Percentiles rank a stretch among this genome's conserved stretches.
phyloP scores from a whole-genome alignment of 306 rosid species.

The Fragaria vesca region DNA sequence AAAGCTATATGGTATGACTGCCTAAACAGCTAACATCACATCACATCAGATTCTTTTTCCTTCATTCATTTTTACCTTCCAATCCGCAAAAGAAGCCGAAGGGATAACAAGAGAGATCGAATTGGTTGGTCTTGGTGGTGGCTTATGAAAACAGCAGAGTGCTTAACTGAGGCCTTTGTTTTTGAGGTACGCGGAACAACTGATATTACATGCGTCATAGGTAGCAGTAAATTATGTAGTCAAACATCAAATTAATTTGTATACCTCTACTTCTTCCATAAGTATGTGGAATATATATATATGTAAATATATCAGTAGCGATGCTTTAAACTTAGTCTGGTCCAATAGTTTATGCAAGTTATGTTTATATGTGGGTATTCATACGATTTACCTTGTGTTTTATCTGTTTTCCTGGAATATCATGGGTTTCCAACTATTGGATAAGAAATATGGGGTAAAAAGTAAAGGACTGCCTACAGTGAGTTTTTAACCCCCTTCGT shows the following conservation, averaged over 20 bases:
- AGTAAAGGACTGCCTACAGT: neutral
- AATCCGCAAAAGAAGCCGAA: slow-evolving; percentile 4
- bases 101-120: slow-evolving; percentile 25
- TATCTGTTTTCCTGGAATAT: neutral
- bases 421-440: neutral
- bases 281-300: slow-evolving; percentile 25
- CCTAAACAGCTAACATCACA: slow-evolving; percentile 48
- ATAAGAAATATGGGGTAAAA: neutral
- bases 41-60: slow-evolving; percentile 26
- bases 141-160: slow-evolving; percentile 23
- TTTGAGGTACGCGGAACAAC: slow-evolving; percentile 34
- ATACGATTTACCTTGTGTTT: neutral
- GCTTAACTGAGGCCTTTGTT: slow-evolving; percentile 33
- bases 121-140: slow-evolving; percentile 28
- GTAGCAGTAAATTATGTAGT: slow-evolving; percentile 39
- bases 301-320: slow-evolving; percentile 37
- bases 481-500: neutral
- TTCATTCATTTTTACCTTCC: slow-evolving; percentile 9
- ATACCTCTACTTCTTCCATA: slow-evolving; percentile 33
- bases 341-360: no score
- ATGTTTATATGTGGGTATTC: neutral
- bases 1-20: slow-evolving; percentile 35
- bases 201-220: slow-evolving; percentile 27
- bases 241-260: slow-evolving; percentile 37
- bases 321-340: neutral